Base-by-base conservation (phyloP, 2,329 filamentous ascomycete species). In the Aspergillus pseudoviridinutans region DNA sequence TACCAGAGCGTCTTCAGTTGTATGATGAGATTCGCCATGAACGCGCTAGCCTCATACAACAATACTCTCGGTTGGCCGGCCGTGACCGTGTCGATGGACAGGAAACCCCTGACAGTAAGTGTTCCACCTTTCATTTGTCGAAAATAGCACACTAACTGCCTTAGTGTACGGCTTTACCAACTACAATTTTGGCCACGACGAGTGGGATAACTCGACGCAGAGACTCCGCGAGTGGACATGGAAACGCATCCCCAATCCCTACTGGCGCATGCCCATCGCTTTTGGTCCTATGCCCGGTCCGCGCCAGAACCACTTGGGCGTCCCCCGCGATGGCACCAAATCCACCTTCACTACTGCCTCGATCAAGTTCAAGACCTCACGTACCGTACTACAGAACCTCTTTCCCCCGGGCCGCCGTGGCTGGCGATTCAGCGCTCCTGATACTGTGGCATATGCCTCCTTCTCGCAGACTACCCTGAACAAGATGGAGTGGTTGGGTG, bases 401-500 rank as follows among this genome's bases (percentile, higher is more conserved):
- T 76, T 82, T 25, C 80, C 80, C 0, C 76, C 68, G 1, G 60
- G 61, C 0, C 32, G 32, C 14, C 14, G 14, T 35, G 64, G 68
- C 0, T 79, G 76, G 50, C 62, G 66, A 14, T 83, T 83, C 66
- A 71, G 66, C 10, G 68, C 63, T 4, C 75, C 78, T 0, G 76
- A 73, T 2, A 81, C 79, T 0, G 64, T 80, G 2, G 78, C 75
- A 1, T 69, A 74, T 10, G 79, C 77, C 1, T 79, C 72, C 41
- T 68, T 74, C 59, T 73, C 70, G 0, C 68, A 71, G 28, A 81
- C 66, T 0, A 76, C 76, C 1, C 65, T 83, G 2, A 67, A 73
- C 41, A 79, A 80, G 1, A 79, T 87, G 76, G 74, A 80, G 20
- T 87, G 84, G 84, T 77, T 88, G 0, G 84, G 82, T 6, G 84